These are phyloP conservation scores for Houttuynia cordata DNA, from an alignment of 164 flowering plant genomes.

Conservation along the genomic window DNA sequence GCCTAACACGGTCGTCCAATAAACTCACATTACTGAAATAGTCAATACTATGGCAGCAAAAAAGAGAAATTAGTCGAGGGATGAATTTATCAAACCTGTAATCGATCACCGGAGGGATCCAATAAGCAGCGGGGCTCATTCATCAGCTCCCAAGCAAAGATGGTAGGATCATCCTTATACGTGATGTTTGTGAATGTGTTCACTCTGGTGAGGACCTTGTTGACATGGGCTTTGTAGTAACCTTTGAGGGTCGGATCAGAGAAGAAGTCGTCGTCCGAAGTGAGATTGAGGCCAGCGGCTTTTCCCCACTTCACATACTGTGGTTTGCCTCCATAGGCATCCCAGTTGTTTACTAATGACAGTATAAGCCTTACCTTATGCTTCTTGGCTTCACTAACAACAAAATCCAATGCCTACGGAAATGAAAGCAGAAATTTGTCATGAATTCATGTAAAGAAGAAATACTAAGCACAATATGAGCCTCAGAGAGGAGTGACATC, in stretches of 20 bases:
- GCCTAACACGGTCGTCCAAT: conserved; percentile 18
- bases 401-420: conserved; percentile 79
- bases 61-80: neutral
- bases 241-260: conserved; percentile 55
- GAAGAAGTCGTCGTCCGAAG: conserved; percentile 83
- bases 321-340: conserved; percentile 81
- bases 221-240: conserved; percentile 78
- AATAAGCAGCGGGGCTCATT: conserved; percentile 17
- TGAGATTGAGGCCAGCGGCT: conserved; percentile 68
- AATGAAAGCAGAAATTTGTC: neutral
- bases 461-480: neutral
- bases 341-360: conserved; percentile 78
- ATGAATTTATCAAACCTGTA: conserved; percentile 41
- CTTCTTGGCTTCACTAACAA: conserved; percentile 83
- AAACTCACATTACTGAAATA: too few species aligned
- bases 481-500: neutral
- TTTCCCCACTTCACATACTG: conserved; percentile 96
- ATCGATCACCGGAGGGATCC: conserved; percentile 15
- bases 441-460: neutral
- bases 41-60: too few species aligned
- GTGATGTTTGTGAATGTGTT: conserved; percentile 70
- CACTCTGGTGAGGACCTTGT: conserved; percentile 78
- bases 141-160: conserved; percentile 52
- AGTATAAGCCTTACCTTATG: conserved; percentile 76
- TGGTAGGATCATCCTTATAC: conserved; percentile 91